These are phyloP conservation scores for Nicotiana undulata DNA, from an alignment of 257 asterid species.

Conservation along the genomic window DNA sequence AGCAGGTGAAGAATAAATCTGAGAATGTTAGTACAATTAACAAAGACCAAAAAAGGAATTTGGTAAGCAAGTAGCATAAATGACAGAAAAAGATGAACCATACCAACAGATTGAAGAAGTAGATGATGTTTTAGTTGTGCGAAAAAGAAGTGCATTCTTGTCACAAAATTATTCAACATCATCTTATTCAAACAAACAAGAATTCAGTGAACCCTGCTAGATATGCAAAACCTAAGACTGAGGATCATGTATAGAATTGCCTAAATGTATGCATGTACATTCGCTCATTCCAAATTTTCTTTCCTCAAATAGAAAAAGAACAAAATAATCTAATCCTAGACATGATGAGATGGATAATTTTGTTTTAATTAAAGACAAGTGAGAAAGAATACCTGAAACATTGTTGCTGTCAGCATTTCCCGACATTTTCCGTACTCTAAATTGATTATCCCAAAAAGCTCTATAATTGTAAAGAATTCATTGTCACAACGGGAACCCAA, in stretches of 20 bases:
- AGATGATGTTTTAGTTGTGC: background rate
- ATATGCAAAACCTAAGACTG: background rate
- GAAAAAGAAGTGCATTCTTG: background rate
- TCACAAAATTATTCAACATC: background rate
- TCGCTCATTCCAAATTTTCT: background rate
- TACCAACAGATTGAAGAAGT: background rate
- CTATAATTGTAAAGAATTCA: background rate
- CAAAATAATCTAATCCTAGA: background rate
- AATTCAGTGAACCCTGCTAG: background rate
- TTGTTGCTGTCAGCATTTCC: slow-evolving; percentile 17
- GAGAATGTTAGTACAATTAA: background rate
- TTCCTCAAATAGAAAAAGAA: background rate
- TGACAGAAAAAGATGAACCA: background rate
- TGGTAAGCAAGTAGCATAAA: background rate
- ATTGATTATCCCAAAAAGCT: background rate
- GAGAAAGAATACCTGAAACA: slow-evolving; percentile 14
- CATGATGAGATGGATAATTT: background rate
- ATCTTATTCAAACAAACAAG: background rate
- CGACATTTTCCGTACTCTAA: slow-evolving; percentile 17
- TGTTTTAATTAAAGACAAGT: background rate
- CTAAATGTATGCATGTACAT: background rate
- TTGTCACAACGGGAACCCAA: background rate
- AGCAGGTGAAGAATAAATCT: background rate
- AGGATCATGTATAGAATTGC: background rate
- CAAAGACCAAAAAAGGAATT: background rate